Percentiles rank a stretch among this genome's conserved stretches.
These are phyloP conservation scores for Cryptococcus wingfieldii DNA, from an alignment of 1,284 basidiomycete species.

Conservation along the genomic window DNA sequence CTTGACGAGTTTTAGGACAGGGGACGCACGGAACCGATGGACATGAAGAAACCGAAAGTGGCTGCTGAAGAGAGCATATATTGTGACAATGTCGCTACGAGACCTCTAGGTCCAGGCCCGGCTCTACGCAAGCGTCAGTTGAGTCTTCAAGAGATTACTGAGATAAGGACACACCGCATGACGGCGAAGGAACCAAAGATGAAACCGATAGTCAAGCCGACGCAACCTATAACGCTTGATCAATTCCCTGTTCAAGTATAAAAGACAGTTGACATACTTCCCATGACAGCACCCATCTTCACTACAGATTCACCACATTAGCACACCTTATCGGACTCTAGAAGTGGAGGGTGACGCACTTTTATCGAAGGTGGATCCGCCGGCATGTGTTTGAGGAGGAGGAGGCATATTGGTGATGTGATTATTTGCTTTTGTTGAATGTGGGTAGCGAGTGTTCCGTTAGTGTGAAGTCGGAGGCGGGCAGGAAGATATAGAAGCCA, in stretches of 20 bases:
- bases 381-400: conserved; percentile 39
- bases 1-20: neutral
- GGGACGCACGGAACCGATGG: conserved; percentile 46
- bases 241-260: neutral
- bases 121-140: conserved; percentile 1
- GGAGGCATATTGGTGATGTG: conserved; percentile 37
- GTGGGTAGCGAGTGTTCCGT: too few relatives aligned
- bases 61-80: conserved; percentile 71
- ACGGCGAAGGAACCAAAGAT: conserved; percentile 89
- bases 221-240: conserved; percentile 56
- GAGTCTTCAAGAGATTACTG: neutral
- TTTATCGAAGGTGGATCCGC: conserved; percentile 42
- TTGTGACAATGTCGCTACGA: conserved; percentile 80
- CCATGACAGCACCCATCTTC: conserved; percentile 92
- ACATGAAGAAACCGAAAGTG: conserved; percentile 51
- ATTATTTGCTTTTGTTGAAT: neutral
- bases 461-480: too few relatives aligned
- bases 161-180: conserved; percentile 59
- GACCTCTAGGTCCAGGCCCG: conserved; percentile 80
- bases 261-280: conserved; percentile 43
- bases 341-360: conserved; percentile 25
- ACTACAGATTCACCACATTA: conserved; percentile 26
- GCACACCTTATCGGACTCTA: neutral
- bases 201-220: conserved; percentile 92
- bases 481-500: too few relatives aligned